A percentile compares a stretch with the other conserved stretches of the same genome.
Evolutionary conservation across 2,329 filamentous ascomycete species (phyloP).

Genomic region (Graphilbum fragrans): DNA sequence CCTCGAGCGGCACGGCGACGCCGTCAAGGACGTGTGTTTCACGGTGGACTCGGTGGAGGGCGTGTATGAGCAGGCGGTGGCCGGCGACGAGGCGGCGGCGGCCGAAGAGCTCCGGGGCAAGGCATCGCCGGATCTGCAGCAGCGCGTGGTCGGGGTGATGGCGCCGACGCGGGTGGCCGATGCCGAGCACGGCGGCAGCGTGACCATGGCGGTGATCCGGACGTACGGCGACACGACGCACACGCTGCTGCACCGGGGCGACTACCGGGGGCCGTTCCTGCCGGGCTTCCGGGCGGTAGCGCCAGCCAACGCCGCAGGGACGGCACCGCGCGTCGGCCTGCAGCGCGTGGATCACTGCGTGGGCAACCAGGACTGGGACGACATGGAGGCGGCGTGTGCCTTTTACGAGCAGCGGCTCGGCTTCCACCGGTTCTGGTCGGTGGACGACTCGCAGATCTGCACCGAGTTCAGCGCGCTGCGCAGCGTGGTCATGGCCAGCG

Average conservation of each 20-base stretch:
- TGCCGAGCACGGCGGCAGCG: slow-evolving; percentile 53
- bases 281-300: slow-evolving; percentile 61
- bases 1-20: slow-evolving; percentile 80
- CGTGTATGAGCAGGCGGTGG: slow-evolving; percentile 64
- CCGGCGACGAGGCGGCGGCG: slow-evolving; percentile 29
- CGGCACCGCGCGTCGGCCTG: slow-evolving; percentile 52
- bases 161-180: slow-evolving; percentile 43
- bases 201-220: slow-evolving; percentile 67
- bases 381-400: slow-evolving; percentile 57
- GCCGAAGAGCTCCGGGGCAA: background rate
- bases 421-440: slow-evolving; percentile 96
- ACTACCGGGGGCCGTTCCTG: slow-evolving; percentile 67
- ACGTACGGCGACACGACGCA: slow-evolving; percentile 96
- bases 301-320: slow-evolving; percentile 22
- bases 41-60: slow-evolving; percentile 81
- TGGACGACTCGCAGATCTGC: slow-evolving; percentile 86
- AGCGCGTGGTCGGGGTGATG: slow-evolving; percentile 35
- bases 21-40: slow-evolving; percentile 89
- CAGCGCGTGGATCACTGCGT: slow-evolving; percentile 89
- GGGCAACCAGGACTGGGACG: slow-evolving; percentile 91
- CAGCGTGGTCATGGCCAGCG: slow-evolving; percentile 80
- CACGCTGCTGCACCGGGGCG: slow-evolving; percentile 64
- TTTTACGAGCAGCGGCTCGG: slow-evolving; percentile 81
- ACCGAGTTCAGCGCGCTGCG: slow-evolving; percentile 85
- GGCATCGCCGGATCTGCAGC: background rate